Percentiles rank a stretch among this genome's conserved stretches.
Conservation (phyloP, 306 rosid genomes). For the Acacia crassicarpa region DNA sequence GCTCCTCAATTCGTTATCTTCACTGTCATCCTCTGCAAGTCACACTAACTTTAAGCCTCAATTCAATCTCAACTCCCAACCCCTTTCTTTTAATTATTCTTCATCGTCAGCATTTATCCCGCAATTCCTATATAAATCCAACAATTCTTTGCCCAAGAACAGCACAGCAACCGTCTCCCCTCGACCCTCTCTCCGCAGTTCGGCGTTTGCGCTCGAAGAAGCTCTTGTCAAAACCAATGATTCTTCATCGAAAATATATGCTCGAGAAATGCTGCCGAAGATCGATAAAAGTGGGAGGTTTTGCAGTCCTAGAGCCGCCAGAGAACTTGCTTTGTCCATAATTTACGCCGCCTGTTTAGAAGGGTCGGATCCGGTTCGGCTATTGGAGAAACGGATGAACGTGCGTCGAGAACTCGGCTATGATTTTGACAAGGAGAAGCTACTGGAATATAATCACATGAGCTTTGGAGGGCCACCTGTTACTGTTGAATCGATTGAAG, state of each 20-base stretch:
- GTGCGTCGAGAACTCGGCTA: conserved; percentile 54
- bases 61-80: conserved; percentile 24
- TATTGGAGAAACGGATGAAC: conserved; percentile 78
- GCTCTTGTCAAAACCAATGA: conserved; percentile 25
- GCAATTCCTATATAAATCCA: conserved; percentile 9
- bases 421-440: conserved; percentile 62
- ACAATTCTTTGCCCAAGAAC: not conserved
- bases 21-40: conserved; percentile 30
- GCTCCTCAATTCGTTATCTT: conserved; percentile 27
- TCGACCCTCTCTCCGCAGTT: conserved; percentile 42
- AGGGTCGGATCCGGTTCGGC: conserved; percentile 85
- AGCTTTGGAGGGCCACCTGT: conserved; percentile 87
- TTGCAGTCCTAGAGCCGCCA: conserved; percentile 92
- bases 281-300: conserved; percentile 78
- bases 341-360: conserved; percentile 83
- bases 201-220: conserved; percentile 45
- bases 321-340: conserved; percentile 96
- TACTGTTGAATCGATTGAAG: conserved; percentile 66
- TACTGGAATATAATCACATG: conserved; percentile 81
- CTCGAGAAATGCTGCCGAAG: conserved; percentile 60
- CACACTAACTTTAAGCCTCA: conserved; percentile 9
- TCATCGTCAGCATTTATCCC: conserved; percentile 26
- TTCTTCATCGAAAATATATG: conserved; percentile 20
- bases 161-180: conserved; percentile 16
- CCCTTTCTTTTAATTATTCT: conserved; percentile 8